phyloP scores from a whole-genome alignment of 495 filamentous ascomycete genomes.

The Margaritispora aquatica region DNA sequence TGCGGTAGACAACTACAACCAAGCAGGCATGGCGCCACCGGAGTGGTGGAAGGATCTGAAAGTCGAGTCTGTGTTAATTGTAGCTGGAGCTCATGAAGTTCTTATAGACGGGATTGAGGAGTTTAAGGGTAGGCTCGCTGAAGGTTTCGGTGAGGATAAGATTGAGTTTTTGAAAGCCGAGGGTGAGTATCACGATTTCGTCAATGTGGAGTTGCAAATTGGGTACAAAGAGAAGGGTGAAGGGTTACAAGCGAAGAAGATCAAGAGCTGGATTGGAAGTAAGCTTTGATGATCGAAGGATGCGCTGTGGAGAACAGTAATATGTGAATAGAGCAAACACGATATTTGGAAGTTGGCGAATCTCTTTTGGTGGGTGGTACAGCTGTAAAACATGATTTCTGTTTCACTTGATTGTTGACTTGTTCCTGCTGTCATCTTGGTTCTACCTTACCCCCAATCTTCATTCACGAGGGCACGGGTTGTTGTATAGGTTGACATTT shows the following conservation, averaged over 20 bases:
- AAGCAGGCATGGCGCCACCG: slow-evolving; percentile 41
- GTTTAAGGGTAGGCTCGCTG: slow-evolving; percentile 34
- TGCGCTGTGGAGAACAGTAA: not conserved
- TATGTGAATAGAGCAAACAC: not conserved
- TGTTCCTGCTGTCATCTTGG: too few relatives aligned
- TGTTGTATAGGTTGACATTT: too few relatives aligned
- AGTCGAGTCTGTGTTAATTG: slow-evolving; percentile 42
- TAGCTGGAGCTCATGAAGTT: slow-evolving; percentile 50
- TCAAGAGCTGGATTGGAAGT: slow-evolving; percentile 21
- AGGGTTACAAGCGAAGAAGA: slow-evolving; percentile 16
- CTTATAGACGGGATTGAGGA: slow-evolving; percentile 48
- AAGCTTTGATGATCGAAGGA: slow-evolving; percentile 10
- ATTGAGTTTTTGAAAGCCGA: slow-evolving; percentile 21
- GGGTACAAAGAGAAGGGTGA: slow-evolving; percentile 27
- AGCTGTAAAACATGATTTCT: too few relatives aligned
- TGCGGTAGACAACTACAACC: slow-evolving; percentile 47
- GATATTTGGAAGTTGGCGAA: too few relatives aligned
- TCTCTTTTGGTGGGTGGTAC: too few relatives aligned
- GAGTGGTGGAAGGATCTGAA: slow-evolving; percentile 48
- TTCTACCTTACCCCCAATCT: too few relatives aligned
- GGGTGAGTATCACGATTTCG: slow-evolving; percentile 34
- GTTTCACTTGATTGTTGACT: too few relatives aligned
- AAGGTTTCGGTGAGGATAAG: slow-evolving; percentile 19
- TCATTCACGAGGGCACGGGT: too few relatives aligned
- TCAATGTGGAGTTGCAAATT: slow-evolving; percentile 29